A percentile compares a stretch with the other conserved stretches of the same genome.
These are phyloP conservation scores for Marasmius oreades DNA, from an alignment of 1,284 basidiomycete species.

Conservation along the genomic window DNA sequence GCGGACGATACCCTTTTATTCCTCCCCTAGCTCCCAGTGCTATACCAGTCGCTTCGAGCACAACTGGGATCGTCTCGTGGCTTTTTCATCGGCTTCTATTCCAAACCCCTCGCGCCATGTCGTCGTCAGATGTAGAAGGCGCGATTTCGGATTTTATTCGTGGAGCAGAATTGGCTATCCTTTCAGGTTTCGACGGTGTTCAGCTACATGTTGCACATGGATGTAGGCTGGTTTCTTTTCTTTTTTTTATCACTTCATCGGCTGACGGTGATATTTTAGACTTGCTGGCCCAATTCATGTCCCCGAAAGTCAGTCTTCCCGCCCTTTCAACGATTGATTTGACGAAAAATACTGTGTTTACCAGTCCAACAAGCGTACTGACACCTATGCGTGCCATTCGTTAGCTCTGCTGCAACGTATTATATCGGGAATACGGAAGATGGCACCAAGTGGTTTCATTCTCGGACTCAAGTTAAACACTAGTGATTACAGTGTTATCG, in stretches of 20 bases:
- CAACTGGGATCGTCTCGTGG: slow-evolving; percentile 32
- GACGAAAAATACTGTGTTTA: slow-evolving; percentile 5
- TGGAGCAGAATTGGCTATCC: slow-evolving; percentile 64
- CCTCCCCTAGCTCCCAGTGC: slow-evolving; percentile 75
- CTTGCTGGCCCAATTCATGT: slow-evolving; percentile 83
- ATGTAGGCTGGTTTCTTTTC: slow-evolving; percentile 64
- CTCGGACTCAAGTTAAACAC: slow-evolving; percentile 88
- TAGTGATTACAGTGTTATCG: slow-evolving; percentile 67
- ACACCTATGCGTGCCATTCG: slow-evolving; percentile 51
- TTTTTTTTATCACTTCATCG: not conserved
- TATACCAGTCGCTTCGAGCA: slow-evolving; percentile 45
- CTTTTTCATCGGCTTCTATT: slow-evolving; percentile 55
- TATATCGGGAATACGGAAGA: slow-evolving; percentile 54
- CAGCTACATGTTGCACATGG: slow-evolving; percentile 90
- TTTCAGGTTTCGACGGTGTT: slow-evolving; percentile 85
- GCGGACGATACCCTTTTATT: slow-evolving; percentile 59
- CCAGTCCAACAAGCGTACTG: slow-evolving; percentile 69
- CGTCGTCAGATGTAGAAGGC: slow-evolving; percentile 53
- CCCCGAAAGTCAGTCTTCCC: slow-evolving; percentile 54
- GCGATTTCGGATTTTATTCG: slow-evolving; percentile 67
- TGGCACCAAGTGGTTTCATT: slow-evolving; percentile 60
- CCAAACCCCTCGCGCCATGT: slow-evolving; percentile 63
- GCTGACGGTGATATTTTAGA: slow-evolving; percentile 39
- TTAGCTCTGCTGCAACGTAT: slow-evolving; percentile 68
- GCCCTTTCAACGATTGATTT: not conserved